phyloP scores from a whole-genome alignment of 1,139 yeast genomes.

The Saccharomyces uvarum region DNA sequence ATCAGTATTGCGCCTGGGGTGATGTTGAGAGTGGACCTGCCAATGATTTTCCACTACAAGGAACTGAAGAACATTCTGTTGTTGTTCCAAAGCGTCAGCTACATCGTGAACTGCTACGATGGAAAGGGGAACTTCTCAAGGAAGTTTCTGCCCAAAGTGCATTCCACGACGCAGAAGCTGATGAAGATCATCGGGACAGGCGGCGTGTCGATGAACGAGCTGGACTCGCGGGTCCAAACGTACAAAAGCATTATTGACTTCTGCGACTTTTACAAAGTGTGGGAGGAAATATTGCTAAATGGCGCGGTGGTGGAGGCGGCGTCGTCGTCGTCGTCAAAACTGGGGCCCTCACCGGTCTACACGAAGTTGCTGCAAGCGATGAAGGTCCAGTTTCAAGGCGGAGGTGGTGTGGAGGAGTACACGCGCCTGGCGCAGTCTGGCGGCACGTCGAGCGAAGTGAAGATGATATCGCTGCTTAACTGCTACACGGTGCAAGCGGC shows the following conservation, averaged over 20 bases:
- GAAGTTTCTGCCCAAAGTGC: constrained; percentile 27
- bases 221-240: constrained; percentile 12
- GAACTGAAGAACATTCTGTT: constrained; percentile 26
- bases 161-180: constrained; percentile 14
- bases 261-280: constrained; percentile 20
- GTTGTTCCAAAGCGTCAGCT: constrained; percentile 30
- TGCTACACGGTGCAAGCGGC: constrained; percentile 15
- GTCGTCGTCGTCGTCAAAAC: background rate
- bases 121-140: constrained; percentile 26
- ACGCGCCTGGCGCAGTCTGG: background rate
- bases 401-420: background rate
- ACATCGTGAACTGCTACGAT: constrained; percentile 28
- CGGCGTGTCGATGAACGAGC: constrained; percentile 6
- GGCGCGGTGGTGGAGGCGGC: background rate
- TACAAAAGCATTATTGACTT: constrained; percentile 16
- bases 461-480: constrained; percentile 22
- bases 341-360: background rate
- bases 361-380: background rate
- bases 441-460: constrained; percentile 14
- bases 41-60: constrained; percentile 19
- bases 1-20: background rate
- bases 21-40: constrained; percentile 13
- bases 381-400: background rate
- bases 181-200: constrained; percentile 5
- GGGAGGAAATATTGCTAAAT: constrained; percentile 18